Evolutionary conservation across 2,329 filamentous ascomycete species (phyloP).

Genomic region (Akanthomyces lecanii): DNA sequence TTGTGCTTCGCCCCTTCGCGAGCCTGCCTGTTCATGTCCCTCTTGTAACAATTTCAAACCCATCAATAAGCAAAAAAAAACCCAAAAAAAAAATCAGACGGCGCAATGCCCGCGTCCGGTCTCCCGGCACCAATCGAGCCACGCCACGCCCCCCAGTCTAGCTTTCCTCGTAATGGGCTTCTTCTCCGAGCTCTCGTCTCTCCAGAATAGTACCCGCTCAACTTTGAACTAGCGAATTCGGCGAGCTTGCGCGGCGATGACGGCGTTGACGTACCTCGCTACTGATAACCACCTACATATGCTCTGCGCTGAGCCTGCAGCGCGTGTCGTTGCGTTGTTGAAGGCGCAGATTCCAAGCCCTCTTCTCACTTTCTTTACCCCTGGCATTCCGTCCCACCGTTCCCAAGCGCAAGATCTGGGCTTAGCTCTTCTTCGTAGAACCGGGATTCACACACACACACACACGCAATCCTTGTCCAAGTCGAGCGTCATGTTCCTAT

Average conservation of each 20-base stretch:
- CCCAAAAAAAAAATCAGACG: not conserved
- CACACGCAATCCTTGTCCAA: no score
- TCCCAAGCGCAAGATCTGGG: not conserved
- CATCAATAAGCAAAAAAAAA: not conserved
- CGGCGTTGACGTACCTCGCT: not conserved
- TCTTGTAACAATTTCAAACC: not conserved
- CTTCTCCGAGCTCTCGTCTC: not conserved
- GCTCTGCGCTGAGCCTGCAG: not conserved
- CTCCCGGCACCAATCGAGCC: not conserved
- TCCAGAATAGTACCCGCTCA: no score
- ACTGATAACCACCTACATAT: no score
- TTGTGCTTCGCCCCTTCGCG: not conserved
- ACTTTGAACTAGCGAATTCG: not conserved
- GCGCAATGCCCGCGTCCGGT: not conserved
- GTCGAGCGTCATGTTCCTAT: not conserved
- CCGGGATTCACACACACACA: not conserved
- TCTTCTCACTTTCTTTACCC: no score
- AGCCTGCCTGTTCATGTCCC: not conserved
- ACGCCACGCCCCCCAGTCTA: conserved; percentile 1
- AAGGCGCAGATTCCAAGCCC: no score
- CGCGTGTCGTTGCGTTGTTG: not conserved
- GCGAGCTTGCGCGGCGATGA: not conserved
- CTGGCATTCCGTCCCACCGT: no score
- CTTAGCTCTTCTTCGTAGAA: not conserved
- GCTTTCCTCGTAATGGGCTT: not conserved